Conservation (phyloP, 768 basidiomycete species). For the Rhizopogon rudus region DNA sequence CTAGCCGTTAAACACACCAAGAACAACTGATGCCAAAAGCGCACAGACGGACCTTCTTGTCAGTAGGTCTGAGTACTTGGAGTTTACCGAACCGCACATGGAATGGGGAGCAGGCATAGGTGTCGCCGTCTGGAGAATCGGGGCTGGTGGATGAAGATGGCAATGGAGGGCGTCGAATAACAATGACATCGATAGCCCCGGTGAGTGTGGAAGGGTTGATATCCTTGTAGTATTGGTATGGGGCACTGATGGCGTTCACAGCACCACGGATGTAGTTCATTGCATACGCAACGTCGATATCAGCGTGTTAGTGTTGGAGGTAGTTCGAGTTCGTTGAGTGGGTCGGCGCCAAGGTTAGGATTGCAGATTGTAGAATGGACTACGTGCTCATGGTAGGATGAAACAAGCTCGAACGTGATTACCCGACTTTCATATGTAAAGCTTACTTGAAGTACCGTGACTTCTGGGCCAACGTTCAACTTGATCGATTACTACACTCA, state of each 20-base stretch:
- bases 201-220: constrained; percentile 97
- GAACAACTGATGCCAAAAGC: background rate
- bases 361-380: background rate
- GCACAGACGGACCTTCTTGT: constrained; percentile 69
- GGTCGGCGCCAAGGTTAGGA: background rate
- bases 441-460: too few species aligned
- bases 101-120: constrained; percentile 87
- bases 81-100: constrained; percentile 98
- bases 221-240: constrained; percentile 88
- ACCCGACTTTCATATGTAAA: too few species aligned
- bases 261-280: constrained; percentile 92
- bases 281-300: constrained; percentile 2
- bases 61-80: constrained; percentile 88
- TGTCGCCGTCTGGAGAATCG: constrained; percentile 47
- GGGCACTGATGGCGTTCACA: constrained; percentile 78
- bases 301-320: background rate
- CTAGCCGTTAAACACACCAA: background rate
- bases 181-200: constrained; percentile 98
- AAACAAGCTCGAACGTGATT: background rate
- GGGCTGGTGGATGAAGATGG: background rate
- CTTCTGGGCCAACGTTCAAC: too few species aligned
- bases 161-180: constrained; percentile 60
- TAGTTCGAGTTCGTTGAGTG: background rate
- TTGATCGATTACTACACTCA: too few species aligned
- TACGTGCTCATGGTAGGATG: background rate